These are phyloP conservation scores for Termitomyces sp. DNA, from an alignment of 768 basidiomycete genomes.

Conservation along the genomic window DNA sequence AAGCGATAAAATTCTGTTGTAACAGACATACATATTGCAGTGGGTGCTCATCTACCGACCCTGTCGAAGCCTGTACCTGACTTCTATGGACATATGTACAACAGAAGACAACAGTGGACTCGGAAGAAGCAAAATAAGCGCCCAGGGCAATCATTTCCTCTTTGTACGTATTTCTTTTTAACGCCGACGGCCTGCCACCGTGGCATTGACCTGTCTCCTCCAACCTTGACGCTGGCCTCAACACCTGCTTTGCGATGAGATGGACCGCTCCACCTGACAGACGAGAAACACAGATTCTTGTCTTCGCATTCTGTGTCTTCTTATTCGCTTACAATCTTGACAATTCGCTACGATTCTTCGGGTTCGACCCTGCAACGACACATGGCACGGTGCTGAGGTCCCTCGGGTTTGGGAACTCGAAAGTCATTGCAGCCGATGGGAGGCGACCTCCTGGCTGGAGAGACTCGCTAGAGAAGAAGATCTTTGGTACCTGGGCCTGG, in stretches of 20 bases:
- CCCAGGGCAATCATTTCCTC: background rate
- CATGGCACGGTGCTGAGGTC: conserved; percentile 36
- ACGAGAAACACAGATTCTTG: conserved; percentile 69
- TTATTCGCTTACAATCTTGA: conserved; percentile 76
- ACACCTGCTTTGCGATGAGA: conserved; percentile 36
- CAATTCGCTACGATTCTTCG: conserved; percentile 52
- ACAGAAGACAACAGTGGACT: no score
- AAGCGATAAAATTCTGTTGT: background rate
- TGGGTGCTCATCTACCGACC: background rate
- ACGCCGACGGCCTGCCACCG: background rate
- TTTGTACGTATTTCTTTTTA: conserved; percentile 1
- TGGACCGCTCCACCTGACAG: conserved; percentile 70
- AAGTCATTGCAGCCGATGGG: conserved; percentile 43
- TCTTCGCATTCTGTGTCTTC: conserved; percentile 65
- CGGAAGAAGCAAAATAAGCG: background rate
- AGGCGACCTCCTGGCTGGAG: conserved; percentile 50
- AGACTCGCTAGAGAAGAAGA: conserved; percentile 57
- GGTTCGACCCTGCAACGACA: conserved; percentile 40
- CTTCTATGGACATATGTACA: no score
- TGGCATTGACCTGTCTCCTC: background rate
- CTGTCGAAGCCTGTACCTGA: background rate
- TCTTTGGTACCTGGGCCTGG: conserved; percentile 73
- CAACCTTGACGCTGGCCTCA: background rate
- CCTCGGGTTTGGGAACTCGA: conserved; percentile 39
- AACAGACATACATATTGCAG: background rate